phyloP scores from a whole-genome alignment of 768 basidiomycete species.

The Boletus fagicola region DNA sequence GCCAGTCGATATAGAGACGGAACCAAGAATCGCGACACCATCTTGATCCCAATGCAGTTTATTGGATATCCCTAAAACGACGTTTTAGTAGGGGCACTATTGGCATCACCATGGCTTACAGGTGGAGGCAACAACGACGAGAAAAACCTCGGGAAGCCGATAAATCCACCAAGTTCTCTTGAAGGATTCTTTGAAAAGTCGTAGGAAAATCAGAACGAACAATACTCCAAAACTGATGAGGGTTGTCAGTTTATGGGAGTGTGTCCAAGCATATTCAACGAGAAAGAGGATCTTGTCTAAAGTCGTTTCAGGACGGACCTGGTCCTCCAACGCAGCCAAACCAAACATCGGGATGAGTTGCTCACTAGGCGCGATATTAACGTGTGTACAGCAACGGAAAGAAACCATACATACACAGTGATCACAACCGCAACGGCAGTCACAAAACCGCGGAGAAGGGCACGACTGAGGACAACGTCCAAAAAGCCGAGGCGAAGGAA shows the following conservation, averaged over 20 bases:
- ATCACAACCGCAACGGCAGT: constrained; percentile 85
- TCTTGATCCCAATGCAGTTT: constrained; percentile 69
- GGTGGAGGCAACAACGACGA: constrained; percentile 83
- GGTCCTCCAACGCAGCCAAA: constrained; percentile 53
- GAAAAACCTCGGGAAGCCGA: constrained; percentile 84
- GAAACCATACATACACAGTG: constrained; percentile 54
- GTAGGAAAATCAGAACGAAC: constrained; percentile 57
- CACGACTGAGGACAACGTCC: constrained; percentile 89
- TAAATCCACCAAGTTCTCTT: constrained; percentile 68
- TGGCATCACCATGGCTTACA: constrained; percentile 43
- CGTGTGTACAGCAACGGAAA: not conserved
- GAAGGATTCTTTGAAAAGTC: constrained; percentile 57
- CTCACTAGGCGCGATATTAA: constrained; percentile 45
- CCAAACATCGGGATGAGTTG: constrained; percentile 92
- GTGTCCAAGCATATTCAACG: constrained; percentile 50
- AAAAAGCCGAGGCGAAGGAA: constrained; percentile 89
- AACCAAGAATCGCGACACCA: constrained; percentile 83
- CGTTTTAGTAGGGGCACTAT: not conserved
- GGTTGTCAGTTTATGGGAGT: constrained; percentile 66
- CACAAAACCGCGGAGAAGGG: constrained; percentile 84
- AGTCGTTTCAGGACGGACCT: constrained; percentile 61
- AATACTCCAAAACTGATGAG: constrained; percentile 74
- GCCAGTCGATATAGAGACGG: constrained; percentile 63
- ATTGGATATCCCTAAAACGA: constrained; percentile 58
- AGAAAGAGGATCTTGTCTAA: constrained; percentile 80